Base-by-base conservation (phyloP, 2,329 filamentous ascomycete species). In the Apiospora aurea region DNA sequence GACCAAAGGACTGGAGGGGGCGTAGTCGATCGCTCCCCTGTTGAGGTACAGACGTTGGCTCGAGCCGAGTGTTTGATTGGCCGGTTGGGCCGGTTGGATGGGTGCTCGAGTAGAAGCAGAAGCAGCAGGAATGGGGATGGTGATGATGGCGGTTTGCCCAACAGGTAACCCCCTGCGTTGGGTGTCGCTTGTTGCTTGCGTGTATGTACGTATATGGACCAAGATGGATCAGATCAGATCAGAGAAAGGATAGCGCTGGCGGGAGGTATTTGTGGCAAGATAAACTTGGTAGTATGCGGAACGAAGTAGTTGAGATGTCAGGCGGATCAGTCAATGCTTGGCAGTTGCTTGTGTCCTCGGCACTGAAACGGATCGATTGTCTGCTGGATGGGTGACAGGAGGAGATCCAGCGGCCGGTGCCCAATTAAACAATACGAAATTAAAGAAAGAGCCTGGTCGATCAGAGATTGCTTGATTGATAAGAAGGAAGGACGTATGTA, bases 41-140 rank as follows among this genome's bases (percentile, higher is more conserved):
- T 64, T 64, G 57, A 64, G 57, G 34, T 64, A 41, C 57, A 38
- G 57, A 7, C 57, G 57, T 64, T 64, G 57, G 34, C 57, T 64
- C 57, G 57, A 38, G 18, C 34, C 57, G 18, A 64, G 57, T 13
- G 57, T 41, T 41, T 64, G 34, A 64, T 64, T 64, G 57, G 57
- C 13, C 26, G 26, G 26, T 41, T 64, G 57, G 26, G 26, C 26
- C 26, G 26, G 26, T 64, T 64, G 57, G 57, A 21, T 24, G 34
- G 34, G 57, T 41, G 57, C 18, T 64, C 21, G 34, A 64, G 57
- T 38, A 41, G 57, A 64, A 41, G 57, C 21, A 41, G 57, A 64
- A 41, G 57, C 21, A 64, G 57, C 34, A 64, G 57, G 57, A 41
- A 64, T 64, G 57, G 18, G 4, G 57, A 64, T 21, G 18, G 57